Percentiles rank a stretch among this genome's conserved stretches.
Evolutionary conservation across 495 filamentous ascomycete species (phyloP).

Genomic region (Massariosphaeria phaeospora): DNA sequence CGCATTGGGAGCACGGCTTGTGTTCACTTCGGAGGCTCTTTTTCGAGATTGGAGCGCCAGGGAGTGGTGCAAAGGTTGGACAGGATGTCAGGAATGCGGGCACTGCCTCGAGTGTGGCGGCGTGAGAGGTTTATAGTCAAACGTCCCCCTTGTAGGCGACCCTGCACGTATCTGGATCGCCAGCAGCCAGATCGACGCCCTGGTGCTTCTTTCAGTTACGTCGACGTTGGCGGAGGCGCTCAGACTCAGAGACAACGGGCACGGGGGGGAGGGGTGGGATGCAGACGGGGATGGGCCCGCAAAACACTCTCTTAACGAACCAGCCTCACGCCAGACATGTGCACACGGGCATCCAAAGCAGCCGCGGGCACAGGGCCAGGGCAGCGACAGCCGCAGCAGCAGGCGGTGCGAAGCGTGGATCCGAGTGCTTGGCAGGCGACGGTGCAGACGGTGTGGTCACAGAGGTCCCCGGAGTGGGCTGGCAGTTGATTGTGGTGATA

Average conservation of each 20-base stretch:
- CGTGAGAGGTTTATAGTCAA: slow-evolving; percentile 27
- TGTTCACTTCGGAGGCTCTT: slow-evolving; percentile 20
- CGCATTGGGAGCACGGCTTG: slow-evolving; percentile 32
- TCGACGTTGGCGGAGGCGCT: slow-evolving; percentile 16
- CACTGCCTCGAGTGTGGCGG: slow-evolving; percentile 31
- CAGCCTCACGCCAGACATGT: slow-evolving; percentile 22
- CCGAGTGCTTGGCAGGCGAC: slow-evolving; percentile 20
- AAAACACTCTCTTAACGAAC: not conserved
- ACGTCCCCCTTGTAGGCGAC: slow-evolving; percentile 16
- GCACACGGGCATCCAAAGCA: not conserved
- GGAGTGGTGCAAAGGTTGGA: slow-evolving; percentile 29
- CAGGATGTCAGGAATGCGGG: slow-evolving; percentile 31
- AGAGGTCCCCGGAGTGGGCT: slow-evolving; percentile 7
- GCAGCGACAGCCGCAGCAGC: slow-evolving; percentile 12
- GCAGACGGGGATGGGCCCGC: slow-evolving; percentile 12
- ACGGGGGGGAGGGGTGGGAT: slow-evolving; percentile 4
- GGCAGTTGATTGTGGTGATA: slow-evolving; percentile 17
- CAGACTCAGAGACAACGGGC: slow-evolving; percentile 17
- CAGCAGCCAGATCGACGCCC: slow-evolving; percentile 28
- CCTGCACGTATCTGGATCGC: slow-evolving; percentile 30
- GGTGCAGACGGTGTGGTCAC: slow-evolving; percentile 9
- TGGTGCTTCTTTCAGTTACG: slow-evolving; percentile 26
- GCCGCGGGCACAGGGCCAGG: slow-evolving; percentile 2
- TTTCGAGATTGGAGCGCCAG: slow-evolving; percentile 17
- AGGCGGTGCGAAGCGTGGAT: slow-evolving; percentile 22